Conservation (phyloP, 306 rosid genomes). For the Alnus glutinosa region DNA sequence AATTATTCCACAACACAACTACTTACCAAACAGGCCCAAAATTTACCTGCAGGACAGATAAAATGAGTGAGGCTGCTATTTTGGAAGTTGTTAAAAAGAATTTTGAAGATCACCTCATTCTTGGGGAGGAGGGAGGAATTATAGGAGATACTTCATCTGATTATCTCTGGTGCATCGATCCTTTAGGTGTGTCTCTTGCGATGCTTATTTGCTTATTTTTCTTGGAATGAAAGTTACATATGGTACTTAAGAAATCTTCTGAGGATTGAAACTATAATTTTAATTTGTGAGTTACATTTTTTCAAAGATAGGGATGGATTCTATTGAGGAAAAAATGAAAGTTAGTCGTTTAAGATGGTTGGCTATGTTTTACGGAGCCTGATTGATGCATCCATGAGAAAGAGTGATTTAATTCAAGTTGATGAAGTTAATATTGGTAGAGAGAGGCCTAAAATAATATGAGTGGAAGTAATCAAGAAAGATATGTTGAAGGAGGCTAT, state of each 20-base stretch:
- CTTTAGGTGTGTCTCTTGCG: slow-evolving; percentile 63
- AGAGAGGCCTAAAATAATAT: too few relatives aligned
- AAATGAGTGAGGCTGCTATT: slow-evolving; percentile 89
- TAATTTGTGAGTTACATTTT: too few relatives aligned
- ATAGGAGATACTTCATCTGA: slow-evolving; percentile 86
- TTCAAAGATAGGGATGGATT: neutral
- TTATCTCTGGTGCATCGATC: slow-evolving; percentile 99
- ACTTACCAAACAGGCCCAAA: neutral
- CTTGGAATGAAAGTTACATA: slow-evolving; percentile 3
- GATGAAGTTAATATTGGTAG: too few relatives aligned
- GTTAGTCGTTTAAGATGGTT: neutral
- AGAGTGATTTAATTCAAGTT: too few relatives aligned
- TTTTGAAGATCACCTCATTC: slow-evolving; percentile 80
- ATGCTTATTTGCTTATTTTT: neutral
- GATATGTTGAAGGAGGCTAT: too few relatives aligned
- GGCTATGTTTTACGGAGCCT: neutral
- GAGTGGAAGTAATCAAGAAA: too few relatives aligned
- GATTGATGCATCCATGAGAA: too few relatives aligned
- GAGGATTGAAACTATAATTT: neutral
- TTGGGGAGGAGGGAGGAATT: slow-evolving; percentile 98
- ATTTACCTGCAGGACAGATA: slow-evolving; percentile 78
- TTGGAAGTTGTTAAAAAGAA: slow-evolving; percentile 68
- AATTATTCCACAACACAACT: too few relatives aligned
- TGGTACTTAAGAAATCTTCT: neutral
- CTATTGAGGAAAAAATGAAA: neutral